Base-by-base conservation (phyloP, 768 basidiomycete genomes). In the Cyclocybe cylindracea region DNA sequence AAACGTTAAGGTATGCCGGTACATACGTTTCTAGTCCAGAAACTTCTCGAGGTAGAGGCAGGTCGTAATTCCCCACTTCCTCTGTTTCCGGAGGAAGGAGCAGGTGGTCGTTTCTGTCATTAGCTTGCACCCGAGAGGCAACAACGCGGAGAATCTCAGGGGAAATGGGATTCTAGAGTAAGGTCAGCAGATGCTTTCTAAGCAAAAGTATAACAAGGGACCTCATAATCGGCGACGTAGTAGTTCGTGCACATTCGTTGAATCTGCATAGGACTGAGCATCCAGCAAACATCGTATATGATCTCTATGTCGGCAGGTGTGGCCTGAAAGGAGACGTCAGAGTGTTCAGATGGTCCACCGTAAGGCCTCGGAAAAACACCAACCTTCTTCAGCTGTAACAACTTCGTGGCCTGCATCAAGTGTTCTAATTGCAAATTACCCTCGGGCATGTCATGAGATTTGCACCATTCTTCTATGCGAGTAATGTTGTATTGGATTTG, bases 401-500 rank as follows among this genome's bases (percentile, higher is more conserved):
- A 74, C 73, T 99, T 98, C 63, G 97, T 98, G 49, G 97, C 97
- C 77, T 99, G 97, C 94, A 98, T 97, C 73, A 99, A 80, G 72
- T 98, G 95, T 71, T 99, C 97, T 49, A 99, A 78, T 68, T 98
- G 97, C 29, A 99, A 78, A 13, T 93, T 92, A 7, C 97, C 97
- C 68, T 99, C 97, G 1, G 96, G 97, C 94, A 99, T 98, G 66
- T 97, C 94, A 65, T 98, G 97, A 19, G 97, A 95, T 74, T 99
- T 98, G 78, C 97, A 99, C 97, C 97, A 98, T 72, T 98, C 95
- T 63, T 95, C 93, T 63, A 95, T 90, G 24, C 91, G 85, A 31
- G 95, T 98, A 66, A 98, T 97, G 66, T 98, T 98, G 70, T 99
- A 99, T 68, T 99, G 97, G 51, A 99, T 98, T 82, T 99, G 97